A percentile compares a stretch with the other conserved stretches of the same genome.
These are phyloP conservation scores for Trametes gibbosa DNA, from an alignment of 768 basidiomycete species.

Conservation along the genomic window DNA sequence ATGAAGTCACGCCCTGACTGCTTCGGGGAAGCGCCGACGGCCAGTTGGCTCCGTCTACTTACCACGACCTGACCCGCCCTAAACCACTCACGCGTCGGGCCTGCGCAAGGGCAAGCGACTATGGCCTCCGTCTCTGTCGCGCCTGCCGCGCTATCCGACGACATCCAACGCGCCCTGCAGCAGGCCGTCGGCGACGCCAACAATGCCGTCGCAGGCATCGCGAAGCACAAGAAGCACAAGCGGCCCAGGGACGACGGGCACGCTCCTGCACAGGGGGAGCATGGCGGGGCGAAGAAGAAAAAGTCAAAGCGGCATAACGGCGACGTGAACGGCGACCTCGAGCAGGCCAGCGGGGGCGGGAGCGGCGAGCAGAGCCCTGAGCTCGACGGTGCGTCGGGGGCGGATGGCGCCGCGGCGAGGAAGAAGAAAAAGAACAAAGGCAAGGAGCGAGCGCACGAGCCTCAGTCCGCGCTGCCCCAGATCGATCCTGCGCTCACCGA, in stretches of 20 bases:
- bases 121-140: conserved; percentile 23
- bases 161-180: conserved; percentile 51
- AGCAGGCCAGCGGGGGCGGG: background rate
- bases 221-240: conserved; percentile 35
- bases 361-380: conserved; percentile 29
- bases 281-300: conserved; percentile 32
- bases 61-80: conserved; percentile 38
- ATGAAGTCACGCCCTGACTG: too few relatives aligned
- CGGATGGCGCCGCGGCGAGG: conserved; percentile 26
- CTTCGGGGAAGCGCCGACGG: too few relatives aligned
- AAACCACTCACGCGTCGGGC: conserved; percentile 26
- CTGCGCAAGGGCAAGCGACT: conserved; percentile 12
- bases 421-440: conserved; percentile 37
- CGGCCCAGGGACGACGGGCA: conserved; percentile 28
- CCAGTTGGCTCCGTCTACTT: too few relatives aligned
- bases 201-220: conserved; percentile 32
- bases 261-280: conserved; percentile 12
- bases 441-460: conserved; percentile 35
- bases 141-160: conserved; percentile 35
- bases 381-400: conserved; percentile 24
- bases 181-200: conserved; percentile 47
- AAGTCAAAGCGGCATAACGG: conserved; percentile 25
- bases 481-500: conserved; percentile 1
- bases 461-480: conserved; percentile 11
- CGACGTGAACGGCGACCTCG: conserved; percentile 7